Evolutionary conservation across 805 yeast species (phyloP).

Genomic region (Lipomyces starkeyi): DNA sequence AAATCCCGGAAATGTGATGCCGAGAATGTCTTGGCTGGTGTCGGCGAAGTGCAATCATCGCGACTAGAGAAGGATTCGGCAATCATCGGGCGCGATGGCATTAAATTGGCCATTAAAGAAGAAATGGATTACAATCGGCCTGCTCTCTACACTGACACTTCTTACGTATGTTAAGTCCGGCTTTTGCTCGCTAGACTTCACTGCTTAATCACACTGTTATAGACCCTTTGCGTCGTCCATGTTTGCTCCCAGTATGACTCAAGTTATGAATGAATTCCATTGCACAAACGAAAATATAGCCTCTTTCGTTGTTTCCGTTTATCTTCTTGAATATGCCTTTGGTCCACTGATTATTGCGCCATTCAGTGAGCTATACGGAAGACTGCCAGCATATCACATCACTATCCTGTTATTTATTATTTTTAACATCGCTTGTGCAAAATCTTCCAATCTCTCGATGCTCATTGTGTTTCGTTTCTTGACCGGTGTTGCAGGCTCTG

Average conservation of each 20-base stretch:
- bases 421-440: conserved; percentile 67
- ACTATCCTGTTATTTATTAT: conserved; percentile 56
- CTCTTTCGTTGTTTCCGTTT: conserved; percentile 61
- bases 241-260: conserved; percentile 63
- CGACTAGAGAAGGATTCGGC: neutral
- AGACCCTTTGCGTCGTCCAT: conserved; percentile 66
- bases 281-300: conserved; percentile 50
- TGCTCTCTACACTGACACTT: neutral
- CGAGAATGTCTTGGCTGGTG: neutral
- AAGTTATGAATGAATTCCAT: conserved; percentile 54
- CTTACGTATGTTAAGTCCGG: neutral
- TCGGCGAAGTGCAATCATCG: neutral
- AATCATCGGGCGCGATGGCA: neutral
- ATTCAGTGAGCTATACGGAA: conserved; percentile 64
- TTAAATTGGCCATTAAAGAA: neutral
- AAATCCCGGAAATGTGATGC: neutral
- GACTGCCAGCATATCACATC: conserved; percentile 61
- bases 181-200: neutral
- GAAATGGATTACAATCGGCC: neutral
- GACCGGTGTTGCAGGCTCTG: conserved; percentile 69
- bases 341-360: conserved; percentile 75
- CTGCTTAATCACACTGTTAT: neutral
- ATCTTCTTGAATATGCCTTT: conserved; percentile 69
- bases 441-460: conserved; percentile 60
- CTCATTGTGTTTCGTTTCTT: conserved; percentile 64